Conservation (phyloP, 805 yeast genomes). For the Pichia occidentalis region DNA sequence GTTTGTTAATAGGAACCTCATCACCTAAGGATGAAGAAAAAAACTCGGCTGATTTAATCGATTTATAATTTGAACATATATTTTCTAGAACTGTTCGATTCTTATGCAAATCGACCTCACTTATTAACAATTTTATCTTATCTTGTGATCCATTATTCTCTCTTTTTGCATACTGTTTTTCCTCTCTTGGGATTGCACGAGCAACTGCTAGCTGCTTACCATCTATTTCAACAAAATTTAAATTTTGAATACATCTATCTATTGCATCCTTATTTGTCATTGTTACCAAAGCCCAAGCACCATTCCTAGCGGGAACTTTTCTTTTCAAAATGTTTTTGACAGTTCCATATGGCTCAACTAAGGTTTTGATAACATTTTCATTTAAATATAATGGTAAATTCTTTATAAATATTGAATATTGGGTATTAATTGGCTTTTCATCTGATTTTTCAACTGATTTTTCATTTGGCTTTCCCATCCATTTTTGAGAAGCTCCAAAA, state of each 20-base stretch:
- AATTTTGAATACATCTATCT: constrained; percentile 21
- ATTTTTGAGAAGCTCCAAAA: too few species aligned
- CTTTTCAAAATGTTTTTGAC: constrained; percentile 24
- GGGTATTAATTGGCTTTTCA: constrained; percentile 16
- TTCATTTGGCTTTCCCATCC: neutral
- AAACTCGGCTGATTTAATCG: constrained; percentile 25
- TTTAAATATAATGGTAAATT: constrained; percentile 27
- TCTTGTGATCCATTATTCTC: constrained; percentile 17
- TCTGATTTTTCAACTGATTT: neutral
- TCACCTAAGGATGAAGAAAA: constrained; percentile 16
- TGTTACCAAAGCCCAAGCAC: constrained; percentile 30
- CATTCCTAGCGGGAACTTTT: constrained; percentile 25
- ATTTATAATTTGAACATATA: constrained; percentile 22
- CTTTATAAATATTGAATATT: constrained; percentile 27
- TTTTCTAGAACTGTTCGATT: constrained; percentile 21
- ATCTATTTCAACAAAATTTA: constrained; percentile 26
- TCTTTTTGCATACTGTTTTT: constrained; percentile 23
- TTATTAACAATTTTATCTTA: constrained; percentile 24
- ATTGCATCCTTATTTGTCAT: constrained; percentile 24
- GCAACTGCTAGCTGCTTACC: constrained; percentile 27
- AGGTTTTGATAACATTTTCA: constrained; percentile 19
- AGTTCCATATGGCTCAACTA: constrained; percentile 28
- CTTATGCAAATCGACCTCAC: constrained; percentile 21
- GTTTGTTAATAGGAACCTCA: constrained; percentile 12
- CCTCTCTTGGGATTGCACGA: constrained; percentile 30